Percentiles rank a stretch among this genome's conserved stretches.
phyloP scores from a whole-genome alignment of 2,329 filamentous ascomycete species.

The Hypoxylon sp. region DNA sequence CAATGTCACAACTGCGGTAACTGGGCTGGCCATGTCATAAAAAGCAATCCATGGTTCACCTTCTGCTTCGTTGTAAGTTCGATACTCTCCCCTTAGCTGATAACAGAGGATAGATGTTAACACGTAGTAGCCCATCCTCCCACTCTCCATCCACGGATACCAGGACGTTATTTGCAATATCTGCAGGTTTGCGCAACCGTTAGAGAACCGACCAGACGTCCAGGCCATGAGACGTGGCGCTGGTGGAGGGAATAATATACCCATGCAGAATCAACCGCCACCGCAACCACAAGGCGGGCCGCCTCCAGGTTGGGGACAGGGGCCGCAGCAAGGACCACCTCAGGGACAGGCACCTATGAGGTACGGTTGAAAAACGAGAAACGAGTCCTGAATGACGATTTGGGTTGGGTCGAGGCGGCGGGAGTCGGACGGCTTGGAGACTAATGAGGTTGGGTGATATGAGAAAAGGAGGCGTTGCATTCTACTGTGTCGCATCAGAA shows the following conservation, averaged over 20 bases:
- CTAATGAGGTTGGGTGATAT: constrained; percentile 3
- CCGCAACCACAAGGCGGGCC: constrained; percentile 53
- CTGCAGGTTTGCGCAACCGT: constrained; percentile 80
- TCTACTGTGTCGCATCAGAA: constrained; percentile 18
- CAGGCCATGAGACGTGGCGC: constrained; percentile 64
- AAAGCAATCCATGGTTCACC: constrained; percentile 80
- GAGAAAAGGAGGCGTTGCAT: constrained; percentile 10
- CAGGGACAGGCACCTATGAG: constrained; percentile 48
- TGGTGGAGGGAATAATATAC: constrained; percentile 54
- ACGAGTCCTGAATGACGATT: neutral
- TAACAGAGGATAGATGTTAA: constrained; percentile 31
- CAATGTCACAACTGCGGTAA: constrained; percentile 78
- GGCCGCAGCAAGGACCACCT: constrained; percentile 37
- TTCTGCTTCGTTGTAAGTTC: constrained; percentile 78
- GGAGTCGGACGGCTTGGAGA: neutral
- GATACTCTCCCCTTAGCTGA: neutral
- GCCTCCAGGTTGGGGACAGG: constrained; percentile 31
- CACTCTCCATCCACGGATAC: constrained; percentile 76
- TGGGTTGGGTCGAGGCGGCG: neutral
- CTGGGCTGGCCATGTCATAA: constrained; percentile 71
- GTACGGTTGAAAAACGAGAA: constrained; percentile 34
- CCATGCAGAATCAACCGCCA: constrained; percentile 54
- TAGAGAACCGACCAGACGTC: constrained; percentile 69
- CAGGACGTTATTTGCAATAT: constrained; percentile 79
- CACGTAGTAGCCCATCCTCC: constrained; percentile 71